Evolutionary conservation across 257 asterid genomes (phyloP), one percentile per base, ranked within the genome.

Genomic region (Rehmannia glutinosa): DNA sequence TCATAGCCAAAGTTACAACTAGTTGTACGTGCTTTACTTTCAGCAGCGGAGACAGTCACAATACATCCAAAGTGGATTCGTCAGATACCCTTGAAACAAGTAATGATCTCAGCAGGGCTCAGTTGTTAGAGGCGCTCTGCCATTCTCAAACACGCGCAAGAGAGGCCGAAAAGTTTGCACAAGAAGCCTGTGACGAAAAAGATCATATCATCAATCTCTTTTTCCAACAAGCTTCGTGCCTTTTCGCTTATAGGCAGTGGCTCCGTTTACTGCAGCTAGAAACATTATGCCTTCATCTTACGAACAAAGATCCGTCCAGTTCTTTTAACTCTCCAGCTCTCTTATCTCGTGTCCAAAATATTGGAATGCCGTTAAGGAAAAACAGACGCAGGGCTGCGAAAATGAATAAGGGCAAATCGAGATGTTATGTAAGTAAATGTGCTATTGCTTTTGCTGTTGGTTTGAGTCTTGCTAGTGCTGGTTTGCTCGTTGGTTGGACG

Each of bases 121-220:
- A 86, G 54, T 72, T 86, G 71, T 57, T 83, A 30, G 93, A 75
- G 70, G 93, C 93, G 43, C 86, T 86, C 11, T 83, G 93, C 82
- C 88, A 86, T 75, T 86, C 93, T 41, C 93, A 86, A 76, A 86
- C 88, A 45, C 84, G 90, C 53, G 93, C 93, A 66, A 79, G 93
- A 71, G 83, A 83, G 43, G 93, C 93, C 1, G 93, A 86, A 82
- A 80, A 80, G 58, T 45, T 78, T 71, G 93, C 93, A 52, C 87
- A 83, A 53, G 76, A 79, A 73, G 90, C 88, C 11, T 81, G 78
- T 64, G 75, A 81, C 11, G 93, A 86, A 54, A 86, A 86, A 77
- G 87, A 83, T 33, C 76, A 77, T 8, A 64, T 86, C 36, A 28
- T 81, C 60, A 69, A 86, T 51, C 78, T 86, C 47, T 80, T 86